Evolutionary conservation across 2,329 filamentous ascomycete genomes (phyloP), one percentile per base, ranked within the genome.

Genomic region (Phyllachora maydis): DNA sequence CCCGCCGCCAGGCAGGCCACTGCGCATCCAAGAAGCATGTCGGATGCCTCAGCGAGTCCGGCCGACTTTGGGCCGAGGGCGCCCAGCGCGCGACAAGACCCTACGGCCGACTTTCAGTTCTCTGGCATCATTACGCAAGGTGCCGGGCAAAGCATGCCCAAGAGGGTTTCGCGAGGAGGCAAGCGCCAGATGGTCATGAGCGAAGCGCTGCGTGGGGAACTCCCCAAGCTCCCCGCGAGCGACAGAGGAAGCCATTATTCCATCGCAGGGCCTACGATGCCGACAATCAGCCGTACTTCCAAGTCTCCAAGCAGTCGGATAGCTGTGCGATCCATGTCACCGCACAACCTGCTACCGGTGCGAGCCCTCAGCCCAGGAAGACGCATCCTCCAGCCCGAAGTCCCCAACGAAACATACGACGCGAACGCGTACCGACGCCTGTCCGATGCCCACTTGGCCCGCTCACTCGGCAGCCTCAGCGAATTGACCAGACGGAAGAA

Each of bases 401-500:
- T 62, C 22, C 42, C 63, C 2, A 50, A 81, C 24, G 72, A 82
- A 38, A 63, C 76, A 45, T 65, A 60, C 28, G 72, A 56, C 31
- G n/a, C n/a, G n/a, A n/a, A n/a, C n/a, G 71, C 74, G 4, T 78
- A 82, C 39, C 59, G 70, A 23, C 62, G 66, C 28, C 49, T 82
- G 11, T 79, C 75, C 2, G 72, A 83, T 39, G 72, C 72, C 8
- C 69, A 71, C 23, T 47, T 83, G 20, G 56, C 65, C 4, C 59
- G 58, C 15, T 68, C 70, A 4, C 59, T 65, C 11, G 70, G 74
- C 14, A 63, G 54, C 23, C 47, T 85, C 16, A 59, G 71, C 5
- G 52, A 56, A 23, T 50, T 78, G 12, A 59, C 69, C 11, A 53
- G 60, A 31, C 59, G 64, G 23, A 72, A 70, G 37, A 54, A 48